These are phyloP conservation scores for Geotrichum macrosporum DNA, from an alignment of 1,139 yeast genomes.

Conservation along the genomic window DNA sequence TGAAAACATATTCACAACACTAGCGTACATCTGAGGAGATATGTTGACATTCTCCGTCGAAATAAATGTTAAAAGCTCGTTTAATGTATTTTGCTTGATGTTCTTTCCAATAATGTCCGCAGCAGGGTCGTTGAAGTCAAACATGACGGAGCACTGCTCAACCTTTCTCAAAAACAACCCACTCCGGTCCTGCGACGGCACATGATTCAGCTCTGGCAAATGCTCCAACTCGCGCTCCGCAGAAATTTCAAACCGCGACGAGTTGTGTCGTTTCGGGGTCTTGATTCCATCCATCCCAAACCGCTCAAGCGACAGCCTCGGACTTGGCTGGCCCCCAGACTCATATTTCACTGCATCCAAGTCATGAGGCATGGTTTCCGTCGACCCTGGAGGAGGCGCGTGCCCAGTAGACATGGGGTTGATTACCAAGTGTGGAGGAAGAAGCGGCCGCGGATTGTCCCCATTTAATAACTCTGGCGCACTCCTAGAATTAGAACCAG, in stretches of 20 bases:
- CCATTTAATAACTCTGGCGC: neutral
- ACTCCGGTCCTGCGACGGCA: conserved; percentile 77
- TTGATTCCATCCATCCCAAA: conserved; percentile 54
- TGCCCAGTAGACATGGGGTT: conserved; percentile 23
- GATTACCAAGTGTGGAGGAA: conserved; percentile 15
- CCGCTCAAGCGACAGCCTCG: conserved; percentile 36
- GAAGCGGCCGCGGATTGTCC: conserved; percentile 9
- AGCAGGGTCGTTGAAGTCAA: conserved; percentile 91
- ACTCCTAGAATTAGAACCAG: no score
- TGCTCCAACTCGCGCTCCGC: conserved; percentile 70
- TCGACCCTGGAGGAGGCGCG: conserved; percentile 38
- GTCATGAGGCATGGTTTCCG: conserved; percentile 41
- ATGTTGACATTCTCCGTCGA: conserved; percentile 71
- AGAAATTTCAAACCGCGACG: conserved; percentile 81
- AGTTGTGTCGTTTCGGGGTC: conserved; percentile 89
- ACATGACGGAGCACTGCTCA: conserved; percentile 90
- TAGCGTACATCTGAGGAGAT: conserved; percentile 86
- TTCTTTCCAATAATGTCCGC: conserved; percentile 91
- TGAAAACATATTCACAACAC: conserved; percentile 86
- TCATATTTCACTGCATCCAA: conserved; percentile 32
- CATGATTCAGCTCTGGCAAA: conserved; percentile 87
- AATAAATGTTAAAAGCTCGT: conserved; percentile 84
- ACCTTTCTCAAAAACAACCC: conserved; percentile 80
- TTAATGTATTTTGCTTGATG: conserved; percentile 77
- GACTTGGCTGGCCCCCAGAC: conserved; percentile 19